Evolutionary conservation across 441 rosid genomes (phyloP), one percentile per base, ranked within the genome.

Genomic region (Adansonia madagascariensis): DNA sequence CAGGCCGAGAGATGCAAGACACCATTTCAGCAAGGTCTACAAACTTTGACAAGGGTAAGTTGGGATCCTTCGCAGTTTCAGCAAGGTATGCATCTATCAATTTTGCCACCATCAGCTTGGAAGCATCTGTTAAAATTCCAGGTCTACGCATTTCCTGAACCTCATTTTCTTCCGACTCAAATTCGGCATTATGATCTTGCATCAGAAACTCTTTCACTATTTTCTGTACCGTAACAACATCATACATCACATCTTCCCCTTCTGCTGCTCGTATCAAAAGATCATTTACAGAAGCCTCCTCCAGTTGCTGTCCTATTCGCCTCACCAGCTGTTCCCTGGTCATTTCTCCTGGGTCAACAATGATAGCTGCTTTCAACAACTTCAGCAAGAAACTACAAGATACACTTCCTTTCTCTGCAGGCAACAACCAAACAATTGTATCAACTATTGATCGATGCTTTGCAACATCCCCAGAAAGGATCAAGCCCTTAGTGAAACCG

Each of bases 91-190:
- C 84, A 78, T 94, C 97, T 31, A 89, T 83, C 31, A 90, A 80
- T 85, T 91, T 93, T 6, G 80, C 98, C 78, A 91, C 95, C 90
- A 91, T 90, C n/a, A 91, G 88, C 86, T 91, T 93, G 24, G 95
- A 89, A 78, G 94, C 95, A 81, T 87, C 92, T 0, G 98, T 88
- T 50, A 90, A 77, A 64, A 93, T 88, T 80, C 95, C 91, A 0
- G 85, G 84, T 44, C 79, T 82, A 78, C 75, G 79, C 8, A 78
- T 74, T 82, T 86, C 92, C 56, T 65, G 74, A 64, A 82, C 80
- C 81, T 89, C 84, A 0, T 80, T 81, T 77, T 81, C 86, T 56
- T 56, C 70, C 63, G 82, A n/a, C 67, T 88, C 90, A 22, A 83
- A 69, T 81, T 86, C 89, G 47, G 74, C 73, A 78, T 77, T 87